phyloP scores from a whole-genome alignment of 257 asterid genomes.

The Solanum sitiens region DNA sequence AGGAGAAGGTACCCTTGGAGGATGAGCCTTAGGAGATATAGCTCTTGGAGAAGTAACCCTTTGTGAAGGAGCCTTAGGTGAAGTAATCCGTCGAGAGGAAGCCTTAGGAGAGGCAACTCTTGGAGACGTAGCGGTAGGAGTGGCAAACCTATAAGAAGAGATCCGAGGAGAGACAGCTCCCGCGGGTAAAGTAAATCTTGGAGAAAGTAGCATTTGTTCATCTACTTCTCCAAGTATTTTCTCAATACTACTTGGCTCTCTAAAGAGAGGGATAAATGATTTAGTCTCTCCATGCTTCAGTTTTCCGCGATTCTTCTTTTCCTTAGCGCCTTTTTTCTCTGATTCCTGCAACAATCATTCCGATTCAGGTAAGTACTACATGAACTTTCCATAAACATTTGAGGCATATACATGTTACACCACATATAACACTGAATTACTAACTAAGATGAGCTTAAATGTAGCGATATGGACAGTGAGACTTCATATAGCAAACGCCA shows the following conservation, averaged over 20 bases:
- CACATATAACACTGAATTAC: not conserved
- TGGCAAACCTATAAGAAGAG: conserved; percentile 17
- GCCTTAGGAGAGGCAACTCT: conserved; percentile 11
- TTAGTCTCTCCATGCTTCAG: conserved; percentile 48
- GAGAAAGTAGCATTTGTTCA: conserved; percentile 38
- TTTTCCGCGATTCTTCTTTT: conserved; percentile 65
- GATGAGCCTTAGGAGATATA: conserved; percentile 8
- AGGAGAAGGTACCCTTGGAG: conserved; percentile 6
- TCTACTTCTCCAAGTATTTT: conserved; percentile 90
- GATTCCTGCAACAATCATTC: conserved; percentile 32
- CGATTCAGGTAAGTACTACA: not conserved
- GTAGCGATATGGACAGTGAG: not conserved
- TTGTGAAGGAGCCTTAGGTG: conserved; percentile 26
- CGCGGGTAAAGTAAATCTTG: conserved; percentile 27
- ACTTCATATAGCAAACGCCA: not conserved
- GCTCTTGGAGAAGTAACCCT: conserved; percentile 10
- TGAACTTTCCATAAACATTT: not conserved
- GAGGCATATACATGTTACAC: not conserved
- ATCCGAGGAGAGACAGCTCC: conserved; percentile 36
- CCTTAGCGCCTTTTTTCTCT: conserved; percentile 56
- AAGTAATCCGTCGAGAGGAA: conserved; percentile 13
- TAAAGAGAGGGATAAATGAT: conserved; percentile 74
- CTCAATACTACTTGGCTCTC: conserved; percentile 94
- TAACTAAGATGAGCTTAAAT: not conserved
- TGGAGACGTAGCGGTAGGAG: conserved; percentile 27